A percentile compares a stretch with the other conserved stretches of the same genome.
These are phyloP conservation scores for Diplocarpon mali DNA, from an alignment of 2,329 filamentous ascomycete species.

Conservation along the genomic window DNA sequence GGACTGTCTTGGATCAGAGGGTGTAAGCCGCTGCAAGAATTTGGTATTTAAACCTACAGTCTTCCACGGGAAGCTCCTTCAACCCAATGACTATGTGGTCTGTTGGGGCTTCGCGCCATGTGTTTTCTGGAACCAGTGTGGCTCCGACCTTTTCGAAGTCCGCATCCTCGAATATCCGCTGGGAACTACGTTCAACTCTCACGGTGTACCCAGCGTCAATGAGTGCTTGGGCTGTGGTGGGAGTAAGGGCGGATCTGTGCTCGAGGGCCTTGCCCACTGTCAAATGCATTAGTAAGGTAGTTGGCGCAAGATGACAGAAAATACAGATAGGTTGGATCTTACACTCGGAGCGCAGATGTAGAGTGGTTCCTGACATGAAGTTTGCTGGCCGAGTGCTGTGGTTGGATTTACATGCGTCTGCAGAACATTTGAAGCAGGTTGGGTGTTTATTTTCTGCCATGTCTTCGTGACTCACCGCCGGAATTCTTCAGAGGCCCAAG, in stretches of 20 bases:
- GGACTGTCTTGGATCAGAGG: constrained; percentile 30
- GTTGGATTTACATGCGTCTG: too few relatives aligned
- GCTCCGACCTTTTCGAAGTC: constrained; percentile 55
- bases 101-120: constrained; percentile 55
- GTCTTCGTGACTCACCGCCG: too few relatives aligned
- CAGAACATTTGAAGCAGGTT: too few relatives aligned
- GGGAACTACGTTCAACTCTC: constrained; percentile 55
- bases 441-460: too few relatives aligned
- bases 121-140: constrained; percentile 52
- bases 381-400: too few relatives aligned
- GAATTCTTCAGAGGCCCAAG: too few relatives aligned
- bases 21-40: not conserved
- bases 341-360: constrained; percentile 32
- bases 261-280: constrained; percentile 31
- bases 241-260: constrained; percentile 31
- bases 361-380: constrained; percentile 27
- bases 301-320: constrained; percentile 6
- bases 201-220: constrained; percentile 59
- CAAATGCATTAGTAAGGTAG: constrained; percentile 19
- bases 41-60: constrained; percentile 34
- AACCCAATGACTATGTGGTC: constrained; percentile 65
- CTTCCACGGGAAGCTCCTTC: constrained; percentile 67
- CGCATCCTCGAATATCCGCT: constrained; percentile 51
- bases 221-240: constrained; percentile 43
- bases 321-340: constrained; percentile 15